Evolutionary conservation across 176 grass and related monocot species (phyloP).

Genomic region (Triticum urartu): DNA sequence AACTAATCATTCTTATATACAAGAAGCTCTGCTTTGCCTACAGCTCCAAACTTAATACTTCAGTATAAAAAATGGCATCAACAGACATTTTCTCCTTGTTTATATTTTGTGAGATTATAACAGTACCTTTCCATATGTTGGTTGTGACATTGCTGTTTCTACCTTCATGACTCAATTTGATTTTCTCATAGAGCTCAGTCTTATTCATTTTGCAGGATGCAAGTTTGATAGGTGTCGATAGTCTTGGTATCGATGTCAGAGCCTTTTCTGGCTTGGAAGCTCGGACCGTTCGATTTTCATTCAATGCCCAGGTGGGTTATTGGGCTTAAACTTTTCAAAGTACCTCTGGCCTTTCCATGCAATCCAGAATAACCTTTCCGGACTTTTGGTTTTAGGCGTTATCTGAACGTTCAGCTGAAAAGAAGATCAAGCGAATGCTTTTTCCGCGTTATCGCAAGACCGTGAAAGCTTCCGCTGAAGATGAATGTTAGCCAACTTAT

Average conservation of each 20-base stretch:
- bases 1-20: conserved; percentile 12
- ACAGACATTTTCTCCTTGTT: neutral
- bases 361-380: conserved; percentile 10
- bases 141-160: conserved; percentile 3
- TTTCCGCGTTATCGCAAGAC: conserved; percentile 59
- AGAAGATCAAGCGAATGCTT: conserved; percentile 93
- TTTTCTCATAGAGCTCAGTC: conserved; percentile 4
- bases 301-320: conserved; percentile 65
- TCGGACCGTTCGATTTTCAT: conserved; percentile 77
- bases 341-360: neutral
- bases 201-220: conserved; percentile 54
- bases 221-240: conserved; percentile 77
- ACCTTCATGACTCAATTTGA: neutral
- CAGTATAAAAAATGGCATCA: neutral
- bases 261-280: conserved; percentile 75
- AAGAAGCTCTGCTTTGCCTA: conserved; percentile 1
- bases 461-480: conserved; percentile 46
- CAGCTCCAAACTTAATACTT: neutral
- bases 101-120: neutral
- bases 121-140: neutral
- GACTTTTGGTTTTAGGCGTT: conserved; percentile 52
- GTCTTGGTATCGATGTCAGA: conserved; percentile 89
- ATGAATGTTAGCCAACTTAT: conserved; percentile 32
- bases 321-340: neutral
- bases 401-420: conserved; percentile 77